Evolutionary conservation across 2,329 filamentous ascomycete genomes (phyloP), one percentile per base, ranked within the genome.

Genomic region (Pleurostoma richardsiae): DNA sequence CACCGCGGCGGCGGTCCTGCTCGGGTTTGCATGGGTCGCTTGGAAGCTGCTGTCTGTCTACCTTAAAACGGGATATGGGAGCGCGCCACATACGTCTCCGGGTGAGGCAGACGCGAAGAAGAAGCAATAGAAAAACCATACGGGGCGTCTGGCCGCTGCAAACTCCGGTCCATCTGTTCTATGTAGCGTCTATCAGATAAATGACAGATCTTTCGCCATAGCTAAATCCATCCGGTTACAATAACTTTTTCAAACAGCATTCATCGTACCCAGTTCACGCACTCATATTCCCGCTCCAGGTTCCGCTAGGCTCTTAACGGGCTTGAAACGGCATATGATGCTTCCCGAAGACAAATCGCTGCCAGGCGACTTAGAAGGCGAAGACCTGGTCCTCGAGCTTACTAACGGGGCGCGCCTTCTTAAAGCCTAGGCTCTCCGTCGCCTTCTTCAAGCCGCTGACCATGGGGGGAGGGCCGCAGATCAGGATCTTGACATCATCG

Each of bases 341-440:
- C n/a, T 36, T 36, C 33, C 33, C n/a, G 8, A 8, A 8, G 8
- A 8, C 33, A 36, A 36, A 8, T 8, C 8, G 8, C 33, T 36
- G 8, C 33, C n/a, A 8, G 33, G 33, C 8, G 33, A 36, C 42
- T 60, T 70, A 87, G 90, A 99, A 99, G 63, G 89, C 90, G 74
- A 99, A 99, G 57, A 99, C 89, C 71, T 97, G 94, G 68, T 99
- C 94, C 65, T 92, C 88, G 45, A 97, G 83, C 82, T 97, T 97
- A 83, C 91, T 96, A 60, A 97, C 91, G 40, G 92, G 90, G 51
- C 85, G 83, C 39, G 94, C 88, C 79, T 97, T 97, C 63, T 88
- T 80, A 76, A 86, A 99, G 49, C 94, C 94, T 26, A 97, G 79
- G 53, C 82, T 79, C 71, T 95, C 90, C 43, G 91, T 86, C 5